Evolutionary conservation across 2,329 filamentous ascomycete genomes (phyloP).

Genomic region (Thielaviopsis cerberus): DNA sequence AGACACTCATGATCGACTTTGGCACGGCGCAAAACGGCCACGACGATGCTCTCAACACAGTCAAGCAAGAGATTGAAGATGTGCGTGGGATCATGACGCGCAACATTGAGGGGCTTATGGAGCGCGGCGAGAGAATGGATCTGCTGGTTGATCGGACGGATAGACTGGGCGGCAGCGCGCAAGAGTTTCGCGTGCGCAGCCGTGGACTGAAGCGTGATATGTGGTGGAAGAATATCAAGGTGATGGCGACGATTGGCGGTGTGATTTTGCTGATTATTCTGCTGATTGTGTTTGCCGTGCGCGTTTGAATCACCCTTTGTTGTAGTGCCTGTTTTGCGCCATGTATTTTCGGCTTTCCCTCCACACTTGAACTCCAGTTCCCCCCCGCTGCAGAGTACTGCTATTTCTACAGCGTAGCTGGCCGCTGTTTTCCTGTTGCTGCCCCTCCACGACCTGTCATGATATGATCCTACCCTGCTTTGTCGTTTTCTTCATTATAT

Average conservation of each 20-base stretch:
- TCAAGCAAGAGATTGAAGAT: conserved; percentile 78
- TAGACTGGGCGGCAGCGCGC: conserved; percentile 65
- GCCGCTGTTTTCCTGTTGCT: background rate
- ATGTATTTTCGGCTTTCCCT: background rate
- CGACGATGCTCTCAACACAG: conserved; percentile 66
- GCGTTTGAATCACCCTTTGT: background rate
- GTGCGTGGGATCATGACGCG: conserved; percentile 86
- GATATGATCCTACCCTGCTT: background rate
- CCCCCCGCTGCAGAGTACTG: too few species aligned
- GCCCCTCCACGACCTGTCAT: background rate
- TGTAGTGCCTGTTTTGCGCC: background rate
- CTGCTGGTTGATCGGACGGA: conserved; percentile 93
- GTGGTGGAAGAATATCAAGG: conserved; percentile 99
- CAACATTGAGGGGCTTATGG: conserved; percentile 78
- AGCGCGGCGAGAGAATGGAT: conserved; percentile 84
- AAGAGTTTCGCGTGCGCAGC: conserved; percentile 78
- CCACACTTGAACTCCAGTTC: too few species aligned
- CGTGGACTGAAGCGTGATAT: conserved; percentile 75
- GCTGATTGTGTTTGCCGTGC: conserved; percentile 31
- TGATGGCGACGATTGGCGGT: conserved; percentile 43
- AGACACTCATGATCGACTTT: conserved; percentile 62
- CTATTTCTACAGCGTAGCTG: background rate
- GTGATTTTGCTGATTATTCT: conserved; percentile 51
- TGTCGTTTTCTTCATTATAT: background rate
- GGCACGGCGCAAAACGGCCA: conserved; percentile 59